Conservation (phyloP, 2,329 filamentous ascomycete species). For the Talaromyces sp. region DNA sequence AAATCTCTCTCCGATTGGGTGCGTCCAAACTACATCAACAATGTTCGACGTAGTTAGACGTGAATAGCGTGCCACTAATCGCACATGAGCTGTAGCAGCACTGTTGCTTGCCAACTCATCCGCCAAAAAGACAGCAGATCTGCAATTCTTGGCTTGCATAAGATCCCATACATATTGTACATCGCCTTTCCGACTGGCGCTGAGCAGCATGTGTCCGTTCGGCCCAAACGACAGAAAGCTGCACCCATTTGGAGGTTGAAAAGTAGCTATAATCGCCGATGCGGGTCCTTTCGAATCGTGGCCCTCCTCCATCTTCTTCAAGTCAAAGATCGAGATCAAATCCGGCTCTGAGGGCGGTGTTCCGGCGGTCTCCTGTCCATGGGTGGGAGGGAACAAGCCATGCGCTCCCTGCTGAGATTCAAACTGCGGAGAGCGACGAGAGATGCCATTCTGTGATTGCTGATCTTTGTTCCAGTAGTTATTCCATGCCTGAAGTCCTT, state of each 20-base stretch:
- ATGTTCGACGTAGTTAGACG: constrained; percentile 89
- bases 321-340: constrained; percentile 45
- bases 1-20: constrained; percentile 73
- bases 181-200: constrained; percentile 48
- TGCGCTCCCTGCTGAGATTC: constrained; percentile 32
- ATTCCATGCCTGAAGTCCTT: constrained; percentile 49
- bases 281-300: constrained; percentile 33
- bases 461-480: constrained; percentile 49
- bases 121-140: constrained; percentile 35
- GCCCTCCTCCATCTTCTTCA: constrained; percentile 42
- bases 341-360: constrained; percentile 40
- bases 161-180: constrained; percentile 51
- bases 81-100: constrained; percentile 50
- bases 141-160: constrained; percentile 46
- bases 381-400: constrained; percentile 45
- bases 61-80: constrained; percentile 83
- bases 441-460: constrained; percentile 24
- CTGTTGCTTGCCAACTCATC: constrained; percentile 28
- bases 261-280: constrained; percentile 41
- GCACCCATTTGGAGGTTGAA: constrained; percentile 48
- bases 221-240: constrained; percentile 50
- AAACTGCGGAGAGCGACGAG: constrained; percentile 31
- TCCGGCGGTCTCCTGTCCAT: constrained; percentile 40
- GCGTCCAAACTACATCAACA: constrained; percentile 84
- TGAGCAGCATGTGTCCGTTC: constrained; percentile 46